Evolutionary conservation across 805 yeast species (phyloP).

Genomic region (Lipomyces yamadae): DNA sequence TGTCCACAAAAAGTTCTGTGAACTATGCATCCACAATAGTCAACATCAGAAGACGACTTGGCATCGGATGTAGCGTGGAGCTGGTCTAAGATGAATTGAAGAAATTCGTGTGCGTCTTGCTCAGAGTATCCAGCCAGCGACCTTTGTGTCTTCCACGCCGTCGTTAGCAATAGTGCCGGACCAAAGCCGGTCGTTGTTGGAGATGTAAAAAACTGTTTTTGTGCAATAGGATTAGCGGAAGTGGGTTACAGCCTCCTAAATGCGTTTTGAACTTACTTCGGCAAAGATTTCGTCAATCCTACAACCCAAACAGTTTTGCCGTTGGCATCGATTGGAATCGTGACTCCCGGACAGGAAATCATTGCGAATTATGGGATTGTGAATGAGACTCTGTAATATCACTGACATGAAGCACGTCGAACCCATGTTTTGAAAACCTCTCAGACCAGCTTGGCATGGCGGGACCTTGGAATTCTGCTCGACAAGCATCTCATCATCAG

Average conservation of each 20-base stretch:
- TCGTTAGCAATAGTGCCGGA: conserved; percentile 75
- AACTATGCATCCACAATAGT: conserved; percentile 71
- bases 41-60: conserved; percentile 11
- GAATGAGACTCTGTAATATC: conserved; percentile 84
- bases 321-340: conserved; percentile 54
- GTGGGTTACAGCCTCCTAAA: not conserved
- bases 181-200: conserved; percentile 72
- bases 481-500: conserved; percentile 28
- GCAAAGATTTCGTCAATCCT: conserved; percentile 78
- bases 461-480: conserved; percentile 30
- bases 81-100: conserved; percentile 89
- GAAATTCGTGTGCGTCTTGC: conserved; percentile 98
- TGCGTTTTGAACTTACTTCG: conserved; percentile 45
- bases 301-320: conserved; percentile 72
- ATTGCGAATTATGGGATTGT: conserved; percentile 83
- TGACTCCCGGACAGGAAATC: conserved; percentile 79
- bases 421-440: conserved; percentile 92
- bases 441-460: conserved; percentile 57
- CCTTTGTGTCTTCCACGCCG: conserved; percentile 85
- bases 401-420: conserved; percentile 97
- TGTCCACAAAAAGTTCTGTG: conserved; percentile 85
- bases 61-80: conserved; percentile 55
- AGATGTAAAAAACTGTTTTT: conserved; percentile 61
- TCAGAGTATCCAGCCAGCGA: conserved; percentile 93
- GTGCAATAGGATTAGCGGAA: not conserved